phyloP scores from a whole-genome alignment of 257 asterid species.

The Haberlea rhodopensis region DNA sequence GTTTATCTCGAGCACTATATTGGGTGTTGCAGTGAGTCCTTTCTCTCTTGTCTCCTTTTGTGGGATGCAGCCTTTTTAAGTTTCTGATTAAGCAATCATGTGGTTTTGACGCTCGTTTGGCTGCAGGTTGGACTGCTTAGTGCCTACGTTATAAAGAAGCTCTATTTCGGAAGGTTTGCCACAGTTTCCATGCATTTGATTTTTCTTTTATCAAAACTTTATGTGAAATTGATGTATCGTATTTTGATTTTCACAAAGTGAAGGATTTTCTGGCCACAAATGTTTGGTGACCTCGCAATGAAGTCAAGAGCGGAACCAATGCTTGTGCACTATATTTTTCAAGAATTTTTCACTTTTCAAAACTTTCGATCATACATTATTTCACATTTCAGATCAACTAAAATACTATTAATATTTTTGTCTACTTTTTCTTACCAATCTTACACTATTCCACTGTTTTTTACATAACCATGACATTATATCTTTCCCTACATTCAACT shows the following conservation, averaged over 20 bases:
- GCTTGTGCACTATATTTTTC: too few relatives aligned
- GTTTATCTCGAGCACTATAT: constrained; percentile 48
- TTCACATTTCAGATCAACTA: too few relatives aligned
- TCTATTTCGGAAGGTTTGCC: constrained; percentile 60
- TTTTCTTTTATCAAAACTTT: not conserved
- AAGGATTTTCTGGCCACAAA: constrained; percentile 1
- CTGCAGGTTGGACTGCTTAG: constrained; percentile 59
- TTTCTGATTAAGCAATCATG: not conserved
- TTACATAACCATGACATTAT: not conserved
- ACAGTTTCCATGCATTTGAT: not conserved
- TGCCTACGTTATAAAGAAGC: constrained; percentile 60
- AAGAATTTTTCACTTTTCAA: too few relatives aligned
- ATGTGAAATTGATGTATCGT: not conserved
- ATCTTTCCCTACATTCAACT: not conserved
- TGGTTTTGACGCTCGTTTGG: constrained; percentile 21
- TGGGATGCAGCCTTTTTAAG: not conserved
- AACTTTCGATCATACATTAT: too few relatives aligned
- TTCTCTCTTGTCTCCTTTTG: constrained; percentile 13
- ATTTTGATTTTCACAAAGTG: constrained; percentile 5
- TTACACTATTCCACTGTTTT: not conserved
- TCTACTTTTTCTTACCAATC: not conserved
- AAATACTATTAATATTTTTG: too few relatives aligned
- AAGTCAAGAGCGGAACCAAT: not conserved
- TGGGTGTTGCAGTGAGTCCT: constrained; percentile 56
- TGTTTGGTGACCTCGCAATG: not conserved